Conservation (phyloP, 192 early-diverging fungal genomes). For the Phlyctochytrium bullatum region DNA sequence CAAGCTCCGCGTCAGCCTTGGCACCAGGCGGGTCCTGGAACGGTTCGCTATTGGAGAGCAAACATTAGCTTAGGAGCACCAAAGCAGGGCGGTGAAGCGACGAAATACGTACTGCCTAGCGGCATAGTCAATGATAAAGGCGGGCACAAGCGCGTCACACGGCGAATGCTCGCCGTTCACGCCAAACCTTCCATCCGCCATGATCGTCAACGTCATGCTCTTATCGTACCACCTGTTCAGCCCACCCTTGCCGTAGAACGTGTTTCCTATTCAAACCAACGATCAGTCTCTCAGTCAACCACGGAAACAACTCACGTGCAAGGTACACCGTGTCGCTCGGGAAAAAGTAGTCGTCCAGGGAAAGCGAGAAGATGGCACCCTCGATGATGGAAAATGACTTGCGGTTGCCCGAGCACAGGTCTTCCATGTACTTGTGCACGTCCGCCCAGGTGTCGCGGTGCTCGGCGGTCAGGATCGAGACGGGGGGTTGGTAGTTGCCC, state of each 20-base stretch:
- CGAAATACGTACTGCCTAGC: constrained; percentile 33
- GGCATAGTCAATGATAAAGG: constrained; percentile 53
- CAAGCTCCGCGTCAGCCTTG: constrained; percentile 5
- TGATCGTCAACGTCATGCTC: constrained; percentile 62
- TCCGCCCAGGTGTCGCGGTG: constrained; percentile 82
- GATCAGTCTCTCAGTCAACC: too few species aligned
- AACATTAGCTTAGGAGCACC: background rate
- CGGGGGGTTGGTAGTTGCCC: constrained; percentile 41
- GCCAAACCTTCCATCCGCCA: constrained; percentile 67
- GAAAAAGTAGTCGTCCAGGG: constrained; percentile 63
- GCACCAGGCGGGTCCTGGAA: constrained; percentile 24
- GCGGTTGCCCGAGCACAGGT: constrained; percentile 56
- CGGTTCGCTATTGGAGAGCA: constrained; percentile 27
- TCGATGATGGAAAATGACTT: constrained; percentile 65
- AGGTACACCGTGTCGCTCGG: background rate
- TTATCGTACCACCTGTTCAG: constrained; percentile 94
- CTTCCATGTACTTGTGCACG: constrained; percentile 65
- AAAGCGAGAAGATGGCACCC: constrained; percentile 69
- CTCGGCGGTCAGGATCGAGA: constrained; percentile 70
- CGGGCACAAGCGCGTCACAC: constrained; percentile 77
- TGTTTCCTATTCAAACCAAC: constrained; percentile 26
- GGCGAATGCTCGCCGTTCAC: constrained; percentile 72
- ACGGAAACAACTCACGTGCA: background rate
- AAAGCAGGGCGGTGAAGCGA: constrained; percentile 3
- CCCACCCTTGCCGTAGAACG: constrained; percentile 63